These are phyloP conservation scores for Phytophthora pisi DNA, from an alignment of 352 stramenopile species.

Conservation along the genomic window DNA sequence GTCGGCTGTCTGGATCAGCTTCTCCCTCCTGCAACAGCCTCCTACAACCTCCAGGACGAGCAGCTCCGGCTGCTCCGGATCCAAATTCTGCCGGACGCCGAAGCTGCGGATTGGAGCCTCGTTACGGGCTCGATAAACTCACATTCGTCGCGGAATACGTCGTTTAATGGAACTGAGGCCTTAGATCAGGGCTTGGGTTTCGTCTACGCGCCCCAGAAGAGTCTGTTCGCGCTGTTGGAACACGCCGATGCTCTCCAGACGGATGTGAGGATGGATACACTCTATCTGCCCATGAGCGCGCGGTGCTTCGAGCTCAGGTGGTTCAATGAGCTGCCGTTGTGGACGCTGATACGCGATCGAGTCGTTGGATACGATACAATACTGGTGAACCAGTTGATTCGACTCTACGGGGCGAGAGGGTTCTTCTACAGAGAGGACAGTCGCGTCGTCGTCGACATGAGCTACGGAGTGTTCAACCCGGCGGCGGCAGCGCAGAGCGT, in stretches of 20 bases:
- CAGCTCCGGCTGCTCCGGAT: slow-evolving; percentile 44
- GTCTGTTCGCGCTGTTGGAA: slow-evolving; percentile 69
- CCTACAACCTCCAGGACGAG: slow-evolving; percentile 17
- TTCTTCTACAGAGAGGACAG: slow-evolving; percentile 73
- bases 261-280: slow-evolving; percentile 35
- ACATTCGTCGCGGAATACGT: background rate
- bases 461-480: slow-evolving; percentile 65
- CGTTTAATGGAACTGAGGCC: background rate
- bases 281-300: slow-evolving; percentile 44
- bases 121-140: slow-evolving; percentile 15
- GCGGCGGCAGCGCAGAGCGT: slow-evolving; percentile 36
- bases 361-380: slow-evolving; percentile 92
- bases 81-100: slow-evolving; percentile 32
- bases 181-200: slow-evolving; percentile 44
- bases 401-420: slow-evolving; percentile 55
- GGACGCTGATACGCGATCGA: slow-evolving; percentile 49
- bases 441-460: slow-evolving; percentile 71
- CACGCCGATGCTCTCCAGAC: slow-evolving; percentile 30
- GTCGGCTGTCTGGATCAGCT: slow-evolving; percentile 47
- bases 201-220: slow-evolving; percentile 73
- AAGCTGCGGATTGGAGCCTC: slow-evolving; percentile 22
- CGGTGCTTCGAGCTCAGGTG: slow-evolving; percentile 60
- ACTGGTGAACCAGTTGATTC: slow-evolving; percentile 91
- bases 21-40: slow-evolving; percentile 15
- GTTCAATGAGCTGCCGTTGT: slow-evolving; percentile 44